Conservation (phyloP, 345 rosid species). For the Anacardium occidentale region DNA sequence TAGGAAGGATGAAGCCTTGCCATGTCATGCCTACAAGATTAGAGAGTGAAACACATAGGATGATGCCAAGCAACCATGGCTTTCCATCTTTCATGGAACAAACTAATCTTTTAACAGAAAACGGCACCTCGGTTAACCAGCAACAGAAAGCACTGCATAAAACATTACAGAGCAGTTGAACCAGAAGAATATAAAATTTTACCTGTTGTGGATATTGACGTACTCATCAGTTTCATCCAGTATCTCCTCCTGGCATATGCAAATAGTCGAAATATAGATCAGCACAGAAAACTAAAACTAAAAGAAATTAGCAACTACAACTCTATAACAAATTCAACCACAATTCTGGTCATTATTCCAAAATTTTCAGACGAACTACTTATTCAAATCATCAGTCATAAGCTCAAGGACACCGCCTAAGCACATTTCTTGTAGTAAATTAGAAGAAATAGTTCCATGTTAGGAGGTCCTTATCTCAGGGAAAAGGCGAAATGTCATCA, state of each 20-base stretch:
- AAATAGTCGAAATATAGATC: conserved; percentile 15
- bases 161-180: not conserved
- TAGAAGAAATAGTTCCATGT: not conserved
- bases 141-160: not conserved
- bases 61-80: not conserved
- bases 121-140: not conserved
- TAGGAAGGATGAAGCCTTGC: not conserved
- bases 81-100: not conserved
- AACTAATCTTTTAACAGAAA: not conserved
- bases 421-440: not conserved
- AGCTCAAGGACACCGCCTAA: not conserved
- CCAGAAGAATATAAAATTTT: conserved; percentile 9
- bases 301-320: not conserved
- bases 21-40: not conserved
- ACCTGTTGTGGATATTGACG: conserved; percentile 89
- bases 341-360: not conserved
- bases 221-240: conserved; percentile 95
- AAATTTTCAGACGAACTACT: not conserved
- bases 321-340: not conserved
- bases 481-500: not conserved
- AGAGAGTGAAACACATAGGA: not conserved
- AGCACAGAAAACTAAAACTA: not conserved
- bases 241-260: conserved; percentile 79
- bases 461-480: not conserved
- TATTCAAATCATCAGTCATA: not conserved